Percentiles rank a stretch among this genome's conserved stretches.
These are phyloP conservation scores for Oropetium thomaeum DNA, from an alignment of 176 grass and related monocot genomes.

Conservation along the genomic window DNA sequence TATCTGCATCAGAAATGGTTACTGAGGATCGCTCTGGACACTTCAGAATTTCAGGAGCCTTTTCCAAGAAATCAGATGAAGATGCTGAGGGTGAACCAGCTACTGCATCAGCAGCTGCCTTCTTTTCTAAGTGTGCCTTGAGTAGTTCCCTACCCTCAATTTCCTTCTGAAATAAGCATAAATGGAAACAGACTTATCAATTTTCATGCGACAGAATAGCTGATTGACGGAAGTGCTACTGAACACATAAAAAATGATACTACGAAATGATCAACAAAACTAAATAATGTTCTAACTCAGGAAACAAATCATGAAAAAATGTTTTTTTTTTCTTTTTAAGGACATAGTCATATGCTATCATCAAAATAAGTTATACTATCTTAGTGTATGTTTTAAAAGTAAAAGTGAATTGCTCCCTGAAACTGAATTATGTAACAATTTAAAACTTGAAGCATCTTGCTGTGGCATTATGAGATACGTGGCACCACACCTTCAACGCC, in stretches of 20 bases:
- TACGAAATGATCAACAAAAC: neutral
- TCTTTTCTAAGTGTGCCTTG: slow-evolving; percentile 54
- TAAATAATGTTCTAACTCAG: slow-evolving; percentile 12
- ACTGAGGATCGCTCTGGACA: slow-evolving; percentile 16
- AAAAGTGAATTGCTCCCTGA: neutral
- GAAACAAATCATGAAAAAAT: slow-evolving; percentile 1
- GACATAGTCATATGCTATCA: neutral
- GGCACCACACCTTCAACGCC: no score
- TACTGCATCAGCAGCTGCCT: slow-evolving; percentile 44
- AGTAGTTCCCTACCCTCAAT: slow-evolving; percentile 55
- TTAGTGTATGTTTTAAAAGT: no score
- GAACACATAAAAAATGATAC: slow-evolving; percentile 1
- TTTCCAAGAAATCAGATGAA: slow-evolving; percentile 45
- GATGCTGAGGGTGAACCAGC: slow-evolving; percentile 30
- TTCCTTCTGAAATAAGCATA: slow-evolving; percentile 54
- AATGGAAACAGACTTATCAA: slow-evolving; percentile 35
- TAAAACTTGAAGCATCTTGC: no score
- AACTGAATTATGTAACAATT: no score
- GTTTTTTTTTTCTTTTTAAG: neutral
- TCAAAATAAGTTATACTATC: neutral
- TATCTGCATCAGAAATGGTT: slow-evolving; percentile 29
- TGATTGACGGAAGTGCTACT: neutral
- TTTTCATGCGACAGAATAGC: slow-evolving; percentile 18
- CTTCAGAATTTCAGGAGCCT: slow-evolving; percentile 35
- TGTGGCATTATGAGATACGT: no score